A percentile compares a stretch with the other conserved stretches of the same genome.
Evolutionary conservation across 2,329 filamentous ascomycete species (phyloP).

Genomic region (Epichloe baconii): DNA sequence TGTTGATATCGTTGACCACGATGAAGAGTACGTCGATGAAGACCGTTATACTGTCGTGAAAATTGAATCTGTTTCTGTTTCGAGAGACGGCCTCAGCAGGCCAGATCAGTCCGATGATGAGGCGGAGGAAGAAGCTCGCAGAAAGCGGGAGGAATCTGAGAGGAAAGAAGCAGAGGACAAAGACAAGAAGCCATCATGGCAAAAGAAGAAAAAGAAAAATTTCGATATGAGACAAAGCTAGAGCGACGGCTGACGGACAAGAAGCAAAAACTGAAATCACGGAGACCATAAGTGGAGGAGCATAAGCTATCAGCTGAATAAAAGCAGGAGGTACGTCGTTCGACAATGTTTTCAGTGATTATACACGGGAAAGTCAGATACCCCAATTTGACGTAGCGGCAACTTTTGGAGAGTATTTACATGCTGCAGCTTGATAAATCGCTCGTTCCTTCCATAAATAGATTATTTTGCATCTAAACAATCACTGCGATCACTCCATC

Average conservation of each 20-base stretch:
- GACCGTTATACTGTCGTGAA: slow-evolving; percentile 93
- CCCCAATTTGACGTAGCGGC: slow-evolving; percentile 16
- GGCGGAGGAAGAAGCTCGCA: slow-evolving; percentile 16
- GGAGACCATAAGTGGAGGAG: slow-evolving; percentile 6
- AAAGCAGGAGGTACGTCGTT: neutral
- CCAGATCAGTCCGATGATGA: slow-evolving; percentile 26
- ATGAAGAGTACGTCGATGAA: slow-evolving; percentile 93
- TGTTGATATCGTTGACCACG: slow-evolving; percentile 52
- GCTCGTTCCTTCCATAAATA: slow-evolving; percentile 15
- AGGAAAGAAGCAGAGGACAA: slow-evolving; percentile 16
- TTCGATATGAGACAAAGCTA: slow-evolving; percentile 80
- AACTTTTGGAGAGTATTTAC: slow-evolving; percentile 17
- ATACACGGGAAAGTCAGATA: slow-evolving; percentile 13
- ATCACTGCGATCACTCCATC: slow-evolving; percentile 1
- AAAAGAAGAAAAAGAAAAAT: slow-evolving; percentile 81
- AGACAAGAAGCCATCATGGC: slow-evolving; percentile 17
- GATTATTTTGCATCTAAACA: slow-evolving; percentile 13
- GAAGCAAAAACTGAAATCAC: slow-evolving; percentile 54
- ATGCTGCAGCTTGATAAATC: slow-evolving; percentile 18
- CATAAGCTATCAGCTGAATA: neutral
- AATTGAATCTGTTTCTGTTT: slow-evolving; percentile 75
- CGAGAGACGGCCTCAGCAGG: slow-evolving; percentile 57
- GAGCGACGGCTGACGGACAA: slow-evolving; percentile 64
- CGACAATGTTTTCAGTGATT: neutral
- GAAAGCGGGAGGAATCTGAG: slow-evolving; percentile 15